Evolutionary conservation across 805 yeast genomes (phyloP), one percentile per base, ranked within the genome.

Genomic region (Sugiyamaella mastotermitis): DNA sequence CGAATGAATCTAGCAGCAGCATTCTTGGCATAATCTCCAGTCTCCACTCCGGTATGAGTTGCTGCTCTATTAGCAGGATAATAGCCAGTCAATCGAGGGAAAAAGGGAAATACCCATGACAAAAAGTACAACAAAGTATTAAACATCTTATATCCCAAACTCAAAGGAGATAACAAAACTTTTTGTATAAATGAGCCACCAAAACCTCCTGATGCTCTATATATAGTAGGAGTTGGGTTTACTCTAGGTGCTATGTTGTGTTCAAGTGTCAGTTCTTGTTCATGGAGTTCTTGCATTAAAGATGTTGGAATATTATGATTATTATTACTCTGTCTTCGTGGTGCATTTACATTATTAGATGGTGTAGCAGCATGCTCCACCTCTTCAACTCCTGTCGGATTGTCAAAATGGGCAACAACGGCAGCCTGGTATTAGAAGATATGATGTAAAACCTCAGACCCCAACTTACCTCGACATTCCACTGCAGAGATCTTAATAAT

Each of bases 1-100:
- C 69, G 57, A 20, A 69, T 64, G 48, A 78, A 76, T 41, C 68
- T 62, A 37, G 69, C 64, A 1, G 76, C 82, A 29, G 69, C 63
- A 38, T 71, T 71, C 14, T 69, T 65, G 1, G 84, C 80, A 50
- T 76, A 76, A 33, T 59, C 52, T 37, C 64, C 55, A 11, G 49
- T 41, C 22, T 53, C 59, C 9, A 61, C 61, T 30, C 61, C 56
- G 1, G 65, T 49, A 26, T 55, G 49, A 5, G 65, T 51, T 3
- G 71, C 64, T 28, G 54, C 53, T 27, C 68, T 50, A 41, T 61
- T 58, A 33, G 64, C 62, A 1, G 69, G 62, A 40, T 58, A 62
- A 35, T 58, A 49, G 18, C 59, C 57, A 4, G 64, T 57, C 8
- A 65, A 36, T 9, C 61, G 55, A 15, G 62, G 67, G 33, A 68